phyloP scores from a whole-genome alignment of 2,329 filamentous ascomycete species.

The Trichoderma sp. region DNA sequence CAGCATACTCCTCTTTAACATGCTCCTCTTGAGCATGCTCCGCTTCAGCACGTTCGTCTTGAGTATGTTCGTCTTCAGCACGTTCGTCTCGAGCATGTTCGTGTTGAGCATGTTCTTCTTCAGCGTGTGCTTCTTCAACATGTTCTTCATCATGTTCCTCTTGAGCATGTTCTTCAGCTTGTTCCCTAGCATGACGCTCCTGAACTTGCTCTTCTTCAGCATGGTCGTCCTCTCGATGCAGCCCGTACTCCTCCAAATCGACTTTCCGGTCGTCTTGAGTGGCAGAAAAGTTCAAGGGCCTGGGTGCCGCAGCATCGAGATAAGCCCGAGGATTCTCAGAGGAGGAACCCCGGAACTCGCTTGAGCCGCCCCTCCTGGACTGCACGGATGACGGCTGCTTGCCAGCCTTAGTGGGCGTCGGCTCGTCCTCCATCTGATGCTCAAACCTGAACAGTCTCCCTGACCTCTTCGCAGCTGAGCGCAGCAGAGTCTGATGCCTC shows the following conservation, averaged over 20 bases:
- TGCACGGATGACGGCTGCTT: slow-evolving; percentile 13
- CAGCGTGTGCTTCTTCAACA: background rate
- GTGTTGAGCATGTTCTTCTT: background rate
- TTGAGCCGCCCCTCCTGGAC: slow-evolving; percentile 38
- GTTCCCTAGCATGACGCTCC: background rate
- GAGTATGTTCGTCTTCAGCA: background rate
- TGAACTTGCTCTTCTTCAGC: slow-evolving; percentile 11
- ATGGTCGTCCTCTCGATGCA: slow-evolving; percentile 14
- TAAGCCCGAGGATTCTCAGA: slow-evolving; percentile 58
- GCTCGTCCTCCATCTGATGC: slow-evolving; percentile 4
- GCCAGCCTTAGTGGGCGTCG: slow-evolving; percentile 24
- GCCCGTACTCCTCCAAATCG: slow-evolving; percentile 17
- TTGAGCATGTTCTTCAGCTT: background rate
- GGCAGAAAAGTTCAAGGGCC: slow-evolving; percentile 32
- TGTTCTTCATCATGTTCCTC: background rate
- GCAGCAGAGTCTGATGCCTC: slow-evolving; percentile 40
- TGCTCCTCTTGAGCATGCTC: background rate
- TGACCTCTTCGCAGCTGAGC: slow-evolving; percentile 35
- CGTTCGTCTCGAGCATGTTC: background rate
- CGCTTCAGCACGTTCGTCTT: background rate
- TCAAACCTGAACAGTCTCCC: slow-evolving; percentile 28
- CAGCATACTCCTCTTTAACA: background rate
- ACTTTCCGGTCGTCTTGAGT: slow-evolving; percentile 24
- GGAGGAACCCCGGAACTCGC: slow-evolving; percentile 57
- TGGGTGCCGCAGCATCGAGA: slow-evolving; percentile 53